phyloP scores from a whole-genome alignment of 495 filamentous ascomycete species.

The Glutinoglossum americanum region DNA sequence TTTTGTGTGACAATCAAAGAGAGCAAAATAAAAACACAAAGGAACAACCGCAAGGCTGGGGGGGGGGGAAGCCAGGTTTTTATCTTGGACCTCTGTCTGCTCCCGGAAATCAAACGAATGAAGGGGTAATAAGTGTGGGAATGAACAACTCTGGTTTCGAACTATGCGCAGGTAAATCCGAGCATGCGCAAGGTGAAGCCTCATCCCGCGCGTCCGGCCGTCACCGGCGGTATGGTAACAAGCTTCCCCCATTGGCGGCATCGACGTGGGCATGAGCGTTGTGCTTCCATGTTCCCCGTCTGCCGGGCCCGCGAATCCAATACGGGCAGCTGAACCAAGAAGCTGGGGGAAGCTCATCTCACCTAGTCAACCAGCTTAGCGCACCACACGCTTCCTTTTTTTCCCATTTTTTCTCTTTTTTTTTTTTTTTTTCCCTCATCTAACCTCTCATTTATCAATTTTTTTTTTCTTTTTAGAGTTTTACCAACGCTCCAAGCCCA shows the following conservation, averaged over 20 bases:
- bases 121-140: background rate
- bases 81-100: background rate
- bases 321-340: slow-evolving; percentile 2
- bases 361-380: background rate
- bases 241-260: background rate
- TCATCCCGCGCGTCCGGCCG: background rate
- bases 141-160: no score
- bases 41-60: background rate
- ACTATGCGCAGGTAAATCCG: background rate
- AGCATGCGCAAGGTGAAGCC: background rate
- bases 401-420: background rate
- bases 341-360: background rate
- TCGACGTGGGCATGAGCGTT: background rate
- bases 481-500: background rate
- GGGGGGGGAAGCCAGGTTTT: background rate
- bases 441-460: no score
- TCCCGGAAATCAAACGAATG: background rate
- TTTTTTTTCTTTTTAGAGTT: background rate
- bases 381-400: background rate
- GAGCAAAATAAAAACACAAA: background rate
- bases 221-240: background rate
- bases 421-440: background rate
- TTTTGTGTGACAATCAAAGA: background rate
- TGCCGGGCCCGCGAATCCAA: slow-evolving; percentile 1
- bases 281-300: background rate